Evolutionary conservation across 2,329 filamentous ascomycete species (phyloP), one percentile per base, ranked within the genome.

Genomic region (Aureobasidium lini): DNA sequence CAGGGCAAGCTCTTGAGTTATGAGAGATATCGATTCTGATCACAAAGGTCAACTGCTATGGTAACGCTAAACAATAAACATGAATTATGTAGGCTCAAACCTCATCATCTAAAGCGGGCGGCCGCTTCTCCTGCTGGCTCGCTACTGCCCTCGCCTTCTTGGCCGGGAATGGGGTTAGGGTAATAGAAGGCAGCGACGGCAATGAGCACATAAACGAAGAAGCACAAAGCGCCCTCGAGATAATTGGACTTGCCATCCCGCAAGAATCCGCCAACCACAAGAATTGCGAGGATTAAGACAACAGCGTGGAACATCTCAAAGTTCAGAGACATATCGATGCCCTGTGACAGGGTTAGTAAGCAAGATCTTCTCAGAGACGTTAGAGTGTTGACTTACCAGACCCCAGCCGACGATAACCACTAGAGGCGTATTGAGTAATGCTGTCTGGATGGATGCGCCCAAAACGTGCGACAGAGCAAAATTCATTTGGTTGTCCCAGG

Each of bases 161-260:
- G 39, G 2, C 46, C 63, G 6, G 42, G 5, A n/a, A 36, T 18
- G 23, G 81, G 79, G 62, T 81, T 75, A 2, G 83, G 84, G 69
- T 85, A 86, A 67, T 81, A 86, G 73, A 78, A 86, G 0, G 83
- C 80, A 18, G 77, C 77, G 43, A 85, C 76, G 1, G 84, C 83
- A 63, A 87, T 83, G 65, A 86, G 81, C 34, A 85, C 68, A 67
- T 87, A 86, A 10, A 84, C 80, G 56, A 88, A 81, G 16, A 96
- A 83, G 64, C 90, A 89, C 16, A 96, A 80, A 28, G 84, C 82
- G 2, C 92, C 92, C 72, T 96, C 92, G 4, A 96, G 81, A 68
- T 95, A 96, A 69, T 96, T 95, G 62, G 85, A 90, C 78, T 94
- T 93, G 65, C 89, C 85, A 69, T 96, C 92, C 52, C 90, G 81